Evolutionary conservation across 306 rosid genomes (phyloP).

Genomic region (Medicago truncatula): DNA sequence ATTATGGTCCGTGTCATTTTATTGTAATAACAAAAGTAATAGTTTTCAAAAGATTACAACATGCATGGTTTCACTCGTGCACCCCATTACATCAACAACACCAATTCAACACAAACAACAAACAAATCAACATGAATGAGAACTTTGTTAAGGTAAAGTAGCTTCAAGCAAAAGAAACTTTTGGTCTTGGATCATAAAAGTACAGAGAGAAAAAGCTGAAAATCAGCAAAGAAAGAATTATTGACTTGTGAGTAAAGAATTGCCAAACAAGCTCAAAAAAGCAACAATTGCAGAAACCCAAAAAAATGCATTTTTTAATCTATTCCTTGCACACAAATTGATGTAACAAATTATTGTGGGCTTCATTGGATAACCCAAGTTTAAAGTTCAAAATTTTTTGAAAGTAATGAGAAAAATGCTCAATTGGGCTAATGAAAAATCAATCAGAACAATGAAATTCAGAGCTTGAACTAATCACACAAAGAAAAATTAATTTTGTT

Average conservation of each 20-base stretch:
- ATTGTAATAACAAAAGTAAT: conserved; percentile 41
- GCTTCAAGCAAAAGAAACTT: conserved; percentile 41
- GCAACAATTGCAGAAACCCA: conserved; percentile 53
- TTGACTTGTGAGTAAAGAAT: conserved; percentile 56
- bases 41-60: conserved; percentile 45
- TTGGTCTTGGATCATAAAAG: conserved; percentile 19
- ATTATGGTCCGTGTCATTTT: conserved; percentile 44
- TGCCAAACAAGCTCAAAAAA: conserved; percentile 49
- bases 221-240: conserved; percentile 30
- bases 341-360: conserved; percentile 15
- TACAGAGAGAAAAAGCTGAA: conserved; percentile 21
- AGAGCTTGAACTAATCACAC: no score
- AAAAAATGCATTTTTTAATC: conserved; percentile 37
- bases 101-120: conserved; percentile 37
- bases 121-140: conserved; percentile 43
- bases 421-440: conserved; percentile 26
- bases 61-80: conserved; percentile 52
- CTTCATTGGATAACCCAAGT: not conserved
- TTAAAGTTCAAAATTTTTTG: conserved; percentile 29
- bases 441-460: conserved; percentile 28
- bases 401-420: conserved; percentile 30
- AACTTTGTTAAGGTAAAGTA: conserved; percentile 41
- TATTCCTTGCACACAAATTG: conserved; percentile 25
- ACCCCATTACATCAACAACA: conserved; percentile 47
- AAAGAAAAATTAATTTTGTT: no score